Evolutionary conservation across 371 early-diverging fungal species (phyloP).

Genomic region (Rhizopus delemar): DNA sequence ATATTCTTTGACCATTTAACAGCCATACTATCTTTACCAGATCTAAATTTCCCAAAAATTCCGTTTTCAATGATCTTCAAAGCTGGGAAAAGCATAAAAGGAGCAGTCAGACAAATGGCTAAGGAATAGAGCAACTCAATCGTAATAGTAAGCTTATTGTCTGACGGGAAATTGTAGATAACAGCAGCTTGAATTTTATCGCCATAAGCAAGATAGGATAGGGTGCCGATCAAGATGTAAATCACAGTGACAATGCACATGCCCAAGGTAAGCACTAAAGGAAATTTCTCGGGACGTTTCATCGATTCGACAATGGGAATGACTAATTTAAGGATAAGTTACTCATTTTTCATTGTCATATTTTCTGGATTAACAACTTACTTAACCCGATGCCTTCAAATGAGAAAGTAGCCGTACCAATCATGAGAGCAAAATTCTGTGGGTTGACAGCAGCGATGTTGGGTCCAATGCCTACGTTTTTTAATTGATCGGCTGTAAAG

Average conservation of each 20-base stretch:
- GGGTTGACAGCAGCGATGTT: constrained; percentile 55
- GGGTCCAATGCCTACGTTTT: constrained; percentile 36
- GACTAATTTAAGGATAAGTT: constrained; percentile 21
- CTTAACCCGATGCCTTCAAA: constrained; percentile 79
- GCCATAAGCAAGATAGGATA: constrained; percentile 77
- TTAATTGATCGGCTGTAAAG: constrained; percentile 33
- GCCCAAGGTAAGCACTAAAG: constrained; percentile 56
- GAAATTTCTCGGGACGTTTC: constrained; percentile 61
- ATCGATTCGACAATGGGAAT: constrained; percentile 62
- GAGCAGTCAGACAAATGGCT: constrained; percentile 73
- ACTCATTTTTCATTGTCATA: background rate
- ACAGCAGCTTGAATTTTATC: constrained; percentile 67
- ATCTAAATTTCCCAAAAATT: constrained; percentile 36
- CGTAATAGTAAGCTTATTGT: constrained; percentile 44
- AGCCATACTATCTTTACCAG: constrained; percentile 32
- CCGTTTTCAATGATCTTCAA: constrained; percentile 69
- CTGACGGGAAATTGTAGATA: constrained; percentile 65
- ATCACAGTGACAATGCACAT: constrained; percentile 59
- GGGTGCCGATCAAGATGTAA: constrained; percentile 64
- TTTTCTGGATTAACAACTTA: constrained; percentile 20
- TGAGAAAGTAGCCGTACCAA: constrained; percentile 78
- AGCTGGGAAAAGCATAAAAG: constrained; percentile 76
- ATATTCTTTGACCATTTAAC: constrained; percentile 75
- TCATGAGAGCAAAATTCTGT: constrained; percentile 66
- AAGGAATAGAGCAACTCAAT: constrained; percentile 73